Conservation (phyloP, 31 red algal species). For the Endocladia muricata region DNA sequence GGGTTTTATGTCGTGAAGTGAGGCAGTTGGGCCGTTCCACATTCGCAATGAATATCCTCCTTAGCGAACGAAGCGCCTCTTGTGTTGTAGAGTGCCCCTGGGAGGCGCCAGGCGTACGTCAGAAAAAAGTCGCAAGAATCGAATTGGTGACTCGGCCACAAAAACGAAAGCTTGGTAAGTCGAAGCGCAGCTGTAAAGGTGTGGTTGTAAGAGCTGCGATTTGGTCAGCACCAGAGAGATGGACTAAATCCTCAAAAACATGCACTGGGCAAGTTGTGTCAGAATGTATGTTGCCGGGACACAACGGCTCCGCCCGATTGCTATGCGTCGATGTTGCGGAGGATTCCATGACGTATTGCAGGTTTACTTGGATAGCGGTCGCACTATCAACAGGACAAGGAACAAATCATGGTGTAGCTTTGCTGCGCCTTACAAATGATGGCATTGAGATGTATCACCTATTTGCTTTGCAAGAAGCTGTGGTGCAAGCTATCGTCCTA, state of each 20-base stretch:
- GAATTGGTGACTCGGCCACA: neutral
- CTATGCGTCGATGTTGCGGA: neutral
- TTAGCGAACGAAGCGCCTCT: neutral
- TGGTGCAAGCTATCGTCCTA: neutral
- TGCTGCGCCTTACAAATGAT: constrained; percentile 1
- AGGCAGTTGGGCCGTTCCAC: too few relatives aligned
- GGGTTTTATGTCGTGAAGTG: too few relatives aligned
- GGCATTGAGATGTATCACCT: neutral
- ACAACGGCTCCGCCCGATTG: neutral
- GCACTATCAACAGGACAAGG: neutral
- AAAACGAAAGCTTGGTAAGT: neutral
- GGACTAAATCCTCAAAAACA: neutral
- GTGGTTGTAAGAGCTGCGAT: neutral
- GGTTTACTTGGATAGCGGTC: constrained; percentile 10
- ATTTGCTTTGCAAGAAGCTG: neutral
- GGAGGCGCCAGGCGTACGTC: neutral
- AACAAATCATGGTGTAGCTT: neutral
- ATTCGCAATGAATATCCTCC: constrained; percentile 21
- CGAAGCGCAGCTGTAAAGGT: neutral
- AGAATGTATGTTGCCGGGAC: neutral
- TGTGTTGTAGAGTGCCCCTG: constrained; percentile 23
- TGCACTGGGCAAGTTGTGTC: neutral
- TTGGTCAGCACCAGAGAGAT: neutral
- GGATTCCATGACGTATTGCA: neutral
- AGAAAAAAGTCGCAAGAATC: neutral